A percentile compares a stretch with the other conserved stretches of the same genome.
Evolutionary conservation across 768 basidiomycete genomes (phyloP).

Genomic region (Phylloporus sp.): DNA sequence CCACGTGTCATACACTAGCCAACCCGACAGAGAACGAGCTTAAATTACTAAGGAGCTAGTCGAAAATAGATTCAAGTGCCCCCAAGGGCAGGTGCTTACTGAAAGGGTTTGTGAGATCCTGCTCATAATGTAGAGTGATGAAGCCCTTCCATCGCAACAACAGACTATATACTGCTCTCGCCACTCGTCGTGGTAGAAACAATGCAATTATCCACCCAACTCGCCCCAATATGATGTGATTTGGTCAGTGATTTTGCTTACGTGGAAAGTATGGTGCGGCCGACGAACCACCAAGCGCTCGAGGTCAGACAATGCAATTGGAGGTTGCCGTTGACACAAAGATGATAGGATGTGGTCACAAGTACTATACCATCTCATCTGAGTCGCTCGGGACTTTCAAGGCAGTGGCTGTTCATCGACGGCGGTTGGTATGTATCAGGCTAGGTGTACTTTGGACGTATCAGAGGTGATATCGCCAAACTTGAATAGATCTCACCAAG

Average conservation of each 20-base stretch:
- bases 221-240: constrained; percentile 5
- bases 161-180: constrained; percentile 23
- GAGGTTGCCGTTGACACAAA: not conserved
- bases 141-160: not conserved
- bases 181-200: constrained; percentile 19
- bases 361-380: not conserved
- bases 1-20: constrained; percentile 1
- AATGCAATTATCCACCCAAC: constrained; percentile 22
- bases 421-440: too few species aligned
- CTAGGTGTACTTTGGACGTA: not conserved
- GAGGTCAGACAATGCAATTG: constrained; percentile 12
- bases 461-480: not conserved
- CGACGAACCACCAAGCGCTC: not conserved
- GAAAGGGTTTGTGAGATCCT: constrained; percentile 29
- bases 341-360: constrained; percentile 3
- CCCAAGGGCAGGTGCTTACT: constrained; percentile 17
- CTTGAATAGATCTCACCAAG: constrained; percentile 5
- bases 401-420: not conserved
- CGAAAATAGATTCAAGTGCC: not conserved
- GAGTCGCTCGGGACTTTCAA: too few species aligned
- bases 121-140: constrained; percentile 20
- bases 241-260: constrained; percentile 11
- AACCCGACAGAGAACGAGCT: constrained; percentile 13
- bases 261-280: not conserved
- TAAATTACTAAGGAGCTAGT: constrained; percentile 27